Evolutionary conservation across 2,329 filamentous ascomycete genomes (phyloP).

Genomic region (Ophiocordyceps camponoti-floridani): DNA sequence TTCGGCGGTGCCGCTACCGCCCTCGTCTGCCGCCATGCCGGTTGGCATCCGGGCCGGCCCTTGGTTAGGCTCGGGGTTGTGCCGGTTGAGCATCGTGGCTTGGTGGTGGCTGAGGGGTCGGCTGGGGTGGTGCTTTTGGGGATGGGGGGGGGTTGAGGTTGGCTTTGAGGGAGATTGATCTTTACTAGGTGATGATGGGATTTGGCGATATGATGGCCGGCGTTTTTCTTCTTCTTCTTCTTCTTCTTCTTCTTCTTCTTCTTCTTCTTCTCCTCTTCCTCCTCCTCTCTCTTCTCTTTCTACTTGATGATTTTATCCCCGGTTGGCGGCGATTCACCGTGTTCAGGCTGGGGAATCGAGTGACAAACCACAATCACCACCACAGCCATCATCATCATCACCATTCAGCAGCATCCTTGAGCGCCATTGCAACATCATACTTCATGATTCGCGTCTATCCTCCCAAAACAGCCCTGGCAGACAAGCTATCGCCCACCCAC

Average conservation of each 20-base stretch:
- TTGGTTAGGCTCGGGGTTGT: conserved; percentile 15
- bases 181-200: conserved; percentile 14
- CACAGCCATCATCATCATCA: not conserved
- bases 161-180: conserved; percentile 14
- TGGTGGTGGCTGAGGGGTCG: conserved; percentile 2
- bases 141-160: conserved; percentile 3
- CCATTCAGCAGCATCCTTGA: not conserved
- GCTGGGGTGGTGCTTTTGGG: not conserved
- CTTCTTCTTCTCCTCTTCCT: not conserved
- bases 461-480: conserved; percentile 18
- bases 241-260: not conserved
- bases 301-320: too few species aligned
- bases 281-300: not conserved
- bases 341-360: too few species aligned
- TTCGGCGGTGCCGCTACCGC: conserved; percentile 9
- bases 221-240: not conserved
- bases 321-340: not conserved
- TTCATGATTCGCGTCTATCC: not conserved
- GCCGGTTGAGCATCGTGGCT: conserved; percentile 9
- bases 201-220: not conserved
- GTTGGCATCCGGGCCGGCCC: conserved; percentile 10
- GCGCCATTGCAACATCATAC: too few species aligned
- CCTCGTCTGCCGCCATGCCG: conserved; percentile 11
- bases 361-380: too few species aligned
- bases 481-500: conserved; percentile 50